phyloP scores from a whole-genome alignment of 2,329 filamentous ascomycete species.

The Cladosporium oxysporum region DNA sequence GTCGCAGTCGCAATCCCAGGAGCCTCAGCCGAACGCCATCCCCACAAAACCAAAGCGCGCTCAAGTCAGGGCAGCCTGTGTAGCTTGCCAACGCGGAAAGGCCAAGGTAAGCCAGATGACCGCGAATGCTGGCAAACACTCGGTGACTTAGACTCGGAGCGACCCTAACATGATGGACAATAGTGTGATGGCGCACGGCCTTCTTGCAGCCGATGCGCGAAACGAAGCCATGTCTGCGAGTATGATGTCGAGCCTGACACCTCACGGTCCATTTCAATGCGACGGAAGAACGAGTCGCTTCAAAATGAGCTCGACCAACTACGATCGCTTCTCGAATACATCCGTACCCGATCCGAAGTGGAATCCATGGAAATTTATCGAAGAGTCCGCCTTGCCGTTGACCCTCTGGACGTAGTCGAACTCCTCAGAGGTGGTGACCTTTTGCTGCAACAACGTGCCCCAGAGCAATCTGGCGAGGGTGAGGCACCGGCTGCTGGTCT shows the following conservation, averaged over 20 bases:
- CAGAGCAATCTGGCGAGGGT: not conserved
- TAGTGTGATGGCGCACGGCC: conserved; percentile 16
- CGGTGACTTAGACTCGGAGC: not conserved
- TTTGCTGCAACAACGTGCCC: conserved; percentile 6
- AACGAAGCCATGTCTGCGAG: conserved; percentile 12
- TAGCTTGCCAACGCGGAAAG: conserved; percentile 18
- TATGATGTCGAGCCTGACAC: conserved; percentile 19
- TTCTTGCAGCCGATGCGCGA: conserved; percentile 16
- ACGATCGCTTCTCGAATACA: conserved; percentile 5
- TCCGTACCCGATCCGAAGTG: conserved; percentile 14
- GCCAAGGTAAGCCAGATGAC: conserved; percentile 13
- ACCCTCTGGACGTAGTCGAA: conserved; percentile 15
- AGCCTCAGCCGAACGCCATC: not conserved
- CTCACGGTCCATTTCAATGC: conserved; percentile 16
- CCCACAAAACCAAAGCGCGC: conserved; percentile 16
- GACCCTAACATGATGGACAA: conserved; percentile 1
- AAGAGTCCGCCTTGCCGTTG: conserved; percentile 11
- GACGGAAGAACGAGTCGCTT: conserved; percentile 16
- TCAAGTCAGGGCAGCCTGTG: conserved; percentile 16
- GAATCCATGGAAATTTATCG: conserved; percentile 19
- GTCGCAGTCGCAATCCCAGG: conserved; percentile 5
- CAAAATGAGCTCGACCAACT: conserved; percentile 11
- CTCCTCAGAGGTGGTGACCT: conserved; percentile 7
- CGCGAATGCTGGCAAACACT: not conserved
- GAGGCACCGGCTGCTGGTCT: conserved; percentile 12